phyloP scores from a whole-genome alignment of 768 basidiomycete species.

The Boletus pseudo-olivaceus region DNA sequence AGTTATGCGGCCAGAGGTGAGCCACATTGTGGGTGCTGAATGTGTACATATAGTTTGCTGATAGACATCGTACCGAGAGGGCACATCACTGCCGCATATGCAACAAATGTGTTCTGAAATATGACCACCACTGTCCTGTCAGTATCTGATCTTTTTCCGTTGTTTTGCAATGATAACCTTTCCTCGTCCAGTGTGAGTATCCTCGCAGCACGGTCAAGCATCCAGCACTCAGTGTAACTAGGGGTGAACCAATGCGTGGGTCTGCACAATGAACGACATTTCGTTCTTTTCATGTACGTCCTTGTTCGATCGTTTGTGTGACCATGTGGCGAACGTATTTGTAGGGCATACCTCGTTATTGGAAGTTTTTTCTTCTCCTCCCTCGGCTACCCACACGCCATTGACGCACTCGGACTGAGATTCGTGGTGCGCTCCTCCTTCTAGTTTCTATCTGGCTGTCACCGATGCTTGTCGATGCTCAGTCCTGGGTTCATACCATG shows the following conservation, averaged over 20 bases:
- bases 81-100: conserved; percentile 93
- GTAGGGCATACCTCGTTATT: conserved; percentile 77
- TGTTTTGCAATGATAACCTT: neutral
- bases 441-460: neutral
- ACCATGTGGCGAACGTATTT: neutral
- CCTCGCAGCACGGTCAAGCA: neutral
- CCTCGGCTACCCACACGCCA: conserved; percentile 61
- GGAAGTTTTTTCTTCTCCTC: conserved; percentile 57
- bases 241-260: conserved; percentile 99
- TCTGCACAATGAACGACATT: conserved; percentile 92
- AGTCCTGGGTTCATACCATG: conserved; percentile 56
- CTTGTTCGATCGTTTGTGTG: neutral
- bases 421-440: conserved; percentile 35
- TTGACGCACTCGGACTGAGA: conserved; percentile 56
- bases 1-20: conserved; percentile 72
- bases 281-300: conserved; percentile 87
- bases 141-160: conserved; percentile 32
- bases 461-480: neutral
- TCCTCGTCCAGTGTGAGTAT: conserved; percentile 37
- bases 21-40: conserved; percentile 18
- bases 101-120: conserved; percentile 85
- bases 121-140: conserved; percentile 89
- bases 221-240: conserved; percentile 26
- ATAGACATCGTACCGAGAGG: conserved; percentile 48
- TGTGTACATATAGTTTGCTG: conserved; percentile 1